A percentile compares a stretch with the other conserved stretches of the same genome.
Conservation (phyloP, 257 asterid genomes). For the Salvia miltiorrhiza region DNA sequence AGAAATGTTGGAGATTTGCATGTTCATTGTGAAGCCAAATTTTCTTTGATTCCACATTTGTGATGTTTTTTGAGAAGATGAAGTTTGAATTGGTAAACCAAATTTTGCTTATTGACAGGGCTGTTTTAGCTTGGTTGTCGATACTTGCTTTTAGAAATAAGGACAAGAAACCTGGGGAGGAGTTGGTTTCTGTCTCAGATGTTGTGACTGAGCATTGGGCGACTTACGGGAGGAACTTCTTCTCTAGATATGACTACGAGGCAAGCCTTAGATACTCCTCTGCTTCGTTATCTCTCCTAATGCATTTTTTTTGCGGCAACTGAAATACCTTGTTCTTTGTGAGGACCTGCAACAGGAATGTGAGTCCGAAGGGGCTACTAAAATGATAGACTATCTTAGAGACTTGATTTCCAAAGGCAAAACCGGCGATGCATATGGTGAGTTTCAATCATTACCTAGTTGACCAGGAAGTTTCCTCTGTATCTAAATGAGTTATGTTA, state of each 20-base stretch:
- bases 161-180: slow-evolving; percentile 77
- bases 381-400: slow-evolving; percentile 70
- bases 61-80: neutral
- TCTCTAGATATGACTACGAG: slow-evolving; percentile 97
- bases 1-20: neutral
- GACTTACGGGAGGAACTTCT: slow-evolving; percentile 89
- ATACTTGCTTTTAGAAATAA: slow-evolving; percentile 78
- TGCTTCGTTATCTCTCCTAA: neutral
- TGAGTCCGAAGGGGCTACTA: slow-evolving; percentile 83
- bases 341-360: slow-evolving; percentile 59
- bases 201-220: slow-evolving; percentile 92
- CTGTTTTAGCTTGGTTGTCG: slow-evolving; percentile 98
- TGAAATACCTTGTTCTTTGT: slow-evolving; percentile 11
- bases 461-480: neutral
- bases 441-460: slow-evolving; percentile 3
- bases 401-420: slow-evolving; percentile 65
- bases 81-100: slow-evolving; percentile 15
- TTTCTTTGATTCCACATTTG: neutral
- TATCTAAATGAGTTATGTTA: slow-evolving; percentile 19
- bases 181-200: slow-evolving; percentile 79
- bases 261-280: slow-evolving; percentile 35
- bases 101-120: slow-evolving; percentile 49
- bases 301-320: neutral
- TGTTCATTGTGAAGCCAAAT: too few species aligned
- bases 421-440: slow-evolving; percentile 76